These are phyloP conservation scores for Endothia cerciana DNA, from an alignment of 2,329 filamentous ascomycete genomes.

Conservation along the genomic window DNA sequence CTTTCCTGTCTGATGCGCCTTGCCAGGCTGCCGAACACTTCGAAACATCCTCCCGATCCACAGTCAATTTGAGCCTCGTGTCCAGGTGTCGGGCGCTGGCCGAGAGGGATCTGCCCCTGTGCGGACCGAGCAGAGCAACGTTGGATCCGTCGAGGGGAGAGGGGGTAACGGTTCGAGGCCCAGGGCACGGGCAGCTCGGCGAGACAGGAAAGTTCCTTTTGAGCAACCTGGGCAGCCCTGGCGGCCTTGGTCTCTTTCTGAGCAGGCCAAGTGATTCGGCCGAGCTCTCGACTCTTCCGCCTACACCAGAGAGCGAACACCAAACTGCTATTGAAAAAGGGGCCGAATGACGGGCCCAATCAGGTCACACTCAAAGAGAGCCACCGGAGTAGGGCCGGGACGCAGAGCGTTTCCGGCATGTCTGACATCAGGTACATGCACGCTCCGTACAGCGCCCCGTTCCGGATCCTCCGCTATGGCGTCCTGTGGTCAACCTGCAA, in stretches of 20 bases:
- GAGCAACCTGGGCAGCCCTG: neutral
- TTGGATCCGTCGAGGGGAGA: neutral
- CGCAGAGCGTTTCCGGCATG: constrained; percentile 13
- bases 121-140: neutral
- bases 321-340: neutral
- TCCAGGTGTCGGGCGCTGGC: constrained; percentile 11
- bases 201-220: neutral
- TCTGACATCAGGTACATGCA: constrained; percentile 15
- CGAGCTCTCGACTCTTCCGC: neutral
- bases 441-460: constrained; percentile 11
- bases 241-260: neutral
- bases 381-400: constrained; percentile 29
- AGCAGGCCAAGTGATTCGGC: neutral
- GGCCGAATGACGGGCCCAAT: constrained; percentile 21
- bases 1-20: neutral
- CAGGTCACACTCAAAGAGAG: constrained; percentile 26
- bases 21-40: neutral
- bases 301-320: neutral
- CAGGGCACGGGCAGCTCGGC: neutral
- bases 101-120: constrained; percentile 1
- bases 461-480: constrained; percentile 20
- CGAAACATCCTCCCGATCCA: neutral
- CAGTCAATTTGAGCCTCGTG: neutral
- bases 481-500: constrained; percentile 6
- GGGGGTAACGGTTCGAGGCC: neutral